Percentiles rank a stretch among this genome's conserved stretches.
phyloP scores from a whole-genome alignment of 352 stramenopile genomes.

The Globisporangium yorkense region DNA sequence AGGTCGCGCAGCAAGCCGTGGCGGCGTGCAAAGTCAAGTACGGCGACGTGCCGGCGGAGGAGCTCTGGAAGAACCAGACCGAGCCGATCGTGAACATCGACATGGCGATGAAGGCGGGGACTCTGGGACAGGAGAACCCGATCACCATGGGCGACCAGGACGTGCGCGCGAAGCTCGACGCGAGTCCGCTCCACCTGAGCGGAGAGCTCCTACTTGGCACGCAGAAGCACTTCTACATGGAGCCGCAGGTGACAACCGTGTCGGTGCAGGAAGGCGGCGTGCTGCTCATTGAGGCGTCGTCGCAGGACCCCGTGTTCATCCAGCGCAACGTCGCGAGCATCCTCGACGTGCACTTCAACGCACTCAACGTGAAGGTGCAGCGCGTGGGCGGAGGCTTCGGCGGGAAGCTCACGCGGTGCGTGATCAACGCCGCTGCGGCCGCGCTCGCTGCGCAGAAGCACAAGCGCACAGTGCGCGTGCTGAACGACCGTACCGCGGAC shows the following conservation, averaged over 20 bases:
- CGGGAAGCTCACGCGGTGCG: constrained; percentile 93
- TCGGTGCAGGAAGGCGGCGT: constrained; percentile 86
- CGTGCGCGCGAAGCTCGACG: constrained; percentile 61
- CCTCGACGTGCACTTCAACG: constrained; percentile 84
- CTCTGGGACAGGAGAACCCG: constrained; percentile 61
- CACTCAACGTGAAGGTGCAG: constrained; percentile 91
- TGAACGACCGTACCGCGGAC: constrained; percentile 92
- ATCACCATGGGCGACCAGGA: constrained; percentile 76
- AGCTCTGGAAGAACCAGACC: constrained; percentile 25
- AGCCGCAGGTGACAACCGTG: constrained; percentile 83
- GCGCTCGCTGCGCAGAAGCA: constrained; percentile 88
- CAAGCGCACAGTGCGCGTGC: constrained; percentile 86
- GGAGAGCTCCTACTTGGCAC: constrained; percentile 87
- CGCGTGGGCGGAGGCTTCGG: constrained; percentile 95
- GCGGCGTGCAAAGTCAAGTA: constrained; percentile 55
- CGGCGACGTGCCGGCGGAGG: constrained; percentile 14
- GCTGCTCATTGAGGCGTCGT: constrained; percentile 88
- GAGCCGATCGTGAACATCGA: constrained; percentile 32
- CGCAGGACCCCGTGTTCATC: constrained; percentile 91
- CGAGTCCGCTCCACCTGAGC: constrained; percentile 90
- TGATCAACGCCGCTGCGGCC: constrained; percentile 88
- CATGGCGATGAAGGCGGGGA: constrained; percentile 23
- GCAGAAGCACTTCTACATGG: constrained; percentile 96
- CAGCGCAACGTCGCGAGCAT: constrained; percentile 87
- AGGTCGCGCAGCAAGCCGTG: constrained; percentile 84